Conservation (phyloP, 768 basidiomycete species). For the Podaxis pistillaris region DNA sequence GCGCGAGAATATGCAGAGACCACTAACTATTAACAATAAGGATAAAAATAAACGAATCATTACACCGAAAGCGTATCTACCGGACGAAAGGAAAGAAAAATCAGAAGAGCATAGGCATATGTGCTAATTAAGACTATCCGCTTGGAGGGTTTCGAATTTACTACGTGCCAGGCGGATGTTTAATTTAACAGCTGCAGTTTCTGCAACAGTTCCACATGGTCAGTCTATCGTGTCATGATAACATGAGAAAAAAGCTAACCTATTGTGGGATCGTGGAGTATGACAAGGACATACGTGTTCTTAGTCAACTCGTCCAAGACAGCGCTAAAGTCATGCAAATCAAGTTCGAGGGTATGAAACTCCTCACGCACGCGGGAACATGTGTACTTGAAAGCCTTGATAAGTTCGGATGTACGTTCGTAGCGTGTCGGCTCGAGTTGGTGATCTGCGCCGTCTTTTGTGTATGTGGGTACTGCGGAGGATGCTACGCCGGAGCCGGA, state of each 20-base stretch:
- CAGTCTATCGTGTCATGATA: background rate
- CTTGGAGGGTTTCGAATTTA: slow-evolving; percentile 90
- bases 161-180: slow-evolving; percentile 84
- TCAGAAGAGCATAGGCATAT: background rate
- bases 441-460: slow-evolving; percentile 31
- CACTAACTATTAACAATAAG: slow-evolving; percentile 14
- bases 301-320: slow-evolving; percentile 90
- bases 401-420: slow-evolving; percentile 87
- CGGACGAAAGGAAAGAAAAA: background rate
- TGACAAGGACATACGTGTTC: slow-evolving; percentile 90
- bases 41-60: slow-evolving; percentile 9
- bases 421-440: slow-evolving; percentile 70
- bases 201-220: slow-evolving; percentile 37
- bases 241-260: slow-evolving; percentile 44
- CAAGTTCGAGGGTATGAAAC: slow-evolving; percentile 85
- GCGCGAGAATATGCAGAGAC: background rate
- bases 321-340: slow-evolving; percentile 80
- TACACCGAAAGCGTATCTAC: background rate
- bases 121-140: slow-evolving; percentile 46
- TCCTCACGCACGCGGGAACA: slow-evolving; percentile 85
- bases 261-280: slow-evolving; percentile 86
- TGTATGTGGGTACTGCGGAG: slow-evolving; percentile 22
- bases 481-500: slow-evolving; percentile 37
- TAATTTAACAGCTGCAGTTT: slow-evolving; percentile 83
- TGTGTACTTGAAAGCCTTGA: slow-evolving; percentile 93